Conservation (phyloP, 805 yeast species). For the Kazachstania psychrophila region DNA sequence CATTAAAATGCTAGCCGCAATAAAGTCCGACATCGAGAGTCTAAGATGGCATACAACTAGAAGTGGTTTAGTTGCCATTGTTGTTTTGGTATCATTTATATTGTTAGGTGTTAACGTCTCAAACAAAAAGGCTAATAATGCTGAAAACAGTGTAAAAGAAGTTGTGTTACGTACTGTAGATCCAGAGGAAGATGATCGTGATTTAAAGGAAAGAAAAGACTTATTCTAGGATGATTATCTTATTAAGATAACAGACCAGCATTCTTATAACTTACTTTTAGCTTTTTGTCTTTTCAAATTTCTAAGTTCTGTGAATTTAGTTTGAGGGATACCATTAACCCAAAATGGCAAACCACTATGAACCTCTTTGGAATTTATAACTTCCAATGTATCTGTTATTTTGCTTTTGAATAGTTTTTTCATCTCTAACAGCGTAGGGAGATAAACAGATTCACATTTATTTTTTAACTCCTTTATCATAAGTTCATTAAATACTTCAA, state of each 20-base stretch:
- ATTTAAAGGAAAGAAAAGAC: too few species aligned
- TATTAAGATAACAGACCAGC: background rate
- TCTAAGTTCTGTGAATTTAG: slow-evolving; percentile 45
- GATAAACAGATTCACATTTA: slow-evolving; percentile 31
- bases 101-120: slow-evolving; percentile 43
- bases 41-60: slow-evolving; percentile 90
- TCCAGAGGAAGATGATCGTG: background rate
- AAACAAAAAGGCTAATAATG: slow-evolving; percentile 21
- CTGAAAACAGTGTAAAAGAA: background rate
- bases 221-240: too few species aligned
- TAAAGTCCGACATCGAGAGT: slow-evolving; percentile 78
- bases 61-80: slow-evolving; percentile 71
- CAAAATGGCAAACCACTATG: slow-evolving; percentile 61
- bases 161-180: background rate
- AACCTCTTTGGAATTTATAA: slow-evolving; percentile 56
- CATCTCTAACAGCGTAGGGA: slow-evolving; percentile 37
- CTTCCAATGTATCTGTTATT: slow-evolving; percentile 28
- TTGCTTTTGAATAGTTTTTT: slow-evolving; percentile 33
- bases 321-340: slow-evolving; percentile 65
- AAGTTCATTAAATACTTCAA: slow-evolving; percentile 39
- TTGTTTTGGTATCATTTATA: slow-evolving; percentile 52
- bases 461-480: slow-evolving; percentile 34
- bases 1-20: slow-evolving; percentile 69
- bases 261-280: background rate
- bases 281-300: slow-evolving; percentile 38